A percentile compares a stretch with the other conserved stretches of the same genome.
These are phyloP conservation scores for Boletus pseudo-olivaceus DNA, from an alignment of 768 basidiomycete genomes.

Conservation along the genomic window DNA sequence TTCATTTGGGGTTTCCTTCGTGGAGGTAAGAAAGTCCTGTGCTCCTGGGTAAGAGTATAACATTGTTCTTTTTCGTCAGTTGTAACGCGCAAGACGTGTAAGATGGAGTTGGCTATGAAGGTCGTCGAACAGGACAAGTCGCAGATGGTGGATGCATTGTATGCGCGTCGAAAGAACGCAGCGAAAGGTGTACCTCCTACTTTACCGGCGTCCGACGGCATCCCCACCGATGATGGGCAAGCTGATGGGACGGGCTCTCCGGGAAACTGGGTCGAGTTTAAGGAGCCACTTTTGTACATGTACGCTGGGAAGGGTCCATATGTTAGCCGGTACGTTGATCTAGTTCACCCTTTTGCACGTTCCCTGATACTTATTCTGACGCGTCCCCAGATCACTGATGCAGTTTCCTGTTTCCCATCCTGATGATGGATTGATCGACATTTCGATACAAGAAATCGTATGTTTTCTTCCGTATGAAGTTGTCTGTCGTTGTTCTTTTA, in stretches of 20 bases:
- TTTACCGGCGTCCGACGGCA: constrained; percentile 11
- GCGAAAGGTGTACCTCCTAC: constrained; percentile 10
- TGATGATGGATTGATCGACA: constrained; percentile 74
- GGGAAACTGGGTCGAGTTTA: constrained; percentile 67
- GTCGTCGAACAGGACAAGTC: constrained; percentile 66
- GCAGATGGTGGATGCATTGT: constrained; percentile 57
- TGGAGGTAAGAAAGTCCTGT: constrained; percentile 46
- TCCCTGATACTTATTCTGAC: neutral
- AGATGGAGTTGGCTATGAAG: constrained; percentile 67
- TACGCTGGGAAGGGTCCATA: constrained; percentile 81
- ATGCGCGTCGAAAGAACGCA: constrained; percentile 34
- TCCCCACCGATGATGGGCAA: constrained; percentile 10
- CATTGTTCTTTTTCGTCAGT: constrained; percentile 37
- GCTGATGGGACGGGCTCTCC: constrained; percentile 32
- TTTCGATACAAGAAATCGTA: constrained; percentile 63
- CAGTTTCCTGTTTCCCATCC: constrained; percentile 81
- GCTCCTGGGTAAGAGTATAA: neutral
- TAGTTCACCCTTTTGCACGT: neutral
- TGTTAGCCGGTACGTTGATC: constrained; percentile 50
- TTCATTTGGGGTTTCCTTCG: constrained; percentile 71
- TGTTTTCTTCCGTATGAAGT: constrained; percentile 13
- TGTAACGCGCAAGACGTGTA: constrained; percentile 57
- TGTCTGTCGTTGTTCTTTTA: neutral
- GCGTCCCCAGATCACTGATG: constrained; percentile 59
- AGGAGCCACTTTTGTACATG: constrained; percentile 64